A percentile compares a stretch with the other conserved stretches of the same genome.
phyloP scores from a whole-genome alignment of 371 early-diverging fungal genomes.

The Mortierella sp. region DNA sequence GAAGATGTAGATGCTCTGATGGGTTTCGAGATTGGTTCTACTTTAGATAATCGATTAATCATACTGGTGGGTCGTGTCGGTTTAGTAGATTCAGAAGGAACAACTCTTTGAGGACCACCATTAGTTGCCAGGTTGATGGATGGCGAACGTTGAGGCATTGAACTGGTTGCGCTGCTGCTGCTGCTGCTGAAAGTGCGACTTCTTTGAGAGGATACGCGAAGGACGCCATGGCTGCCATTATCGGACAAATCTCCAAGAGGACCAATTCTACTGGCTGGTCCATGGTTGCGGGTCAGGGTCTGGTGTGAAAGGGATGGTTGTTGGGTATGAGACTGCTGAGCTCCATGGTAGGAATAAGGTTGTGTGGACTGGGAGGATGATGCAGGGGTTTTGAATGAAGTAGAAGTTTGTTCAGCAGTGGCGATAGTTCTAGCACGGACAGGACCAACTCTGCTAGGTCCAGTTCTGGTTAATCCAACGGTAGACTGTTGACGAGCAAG shows the following conservation, averaged over 20 bases:
- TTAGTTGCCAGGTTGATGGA: conserved; percentile 45
- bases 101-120: conserved; percentile 49
- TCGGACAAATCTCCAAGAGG: conserved; percentile 20
- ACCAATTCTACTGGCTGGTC: conserved; percentile 32
- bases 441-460: conserved; percentile 43
- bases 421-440: conserved; percentile 41
- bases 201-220: conserved; percentile 35
- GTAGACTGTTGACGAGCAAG: conserved; percentile 31
- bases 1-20: conserved; percentile 21
- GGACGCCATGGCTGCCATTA: conserved; percentile 4
- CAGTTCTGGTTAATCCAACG: conserved; percentile 25
- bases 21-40: conserved; percentile 30
- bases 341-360: conserved; percentile 24
- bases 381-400: conserved; percentile 14
- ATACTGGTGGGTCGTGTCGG: conserved; percentile 19
- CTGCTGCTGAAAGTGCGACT: conserved; percentile 33
- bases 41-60: conserved; percentile 24
- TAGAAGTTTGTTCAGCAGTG: conserved; percentile 27
- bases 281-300: conserved; percentile 32
- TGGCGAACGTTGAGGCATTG: conserved; percentile 39
- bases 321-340: conserved; percentile 18
- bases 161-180: conserved; percentile 24
- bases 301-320: conserved; percentile 6
- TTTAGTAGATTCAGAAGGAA: conserved; percentile 19
- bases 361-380: conserved; percentile 15